Base-by-base conservation (phyloP, 257 asterid genomes). In the Misopates orontium region DNA sequence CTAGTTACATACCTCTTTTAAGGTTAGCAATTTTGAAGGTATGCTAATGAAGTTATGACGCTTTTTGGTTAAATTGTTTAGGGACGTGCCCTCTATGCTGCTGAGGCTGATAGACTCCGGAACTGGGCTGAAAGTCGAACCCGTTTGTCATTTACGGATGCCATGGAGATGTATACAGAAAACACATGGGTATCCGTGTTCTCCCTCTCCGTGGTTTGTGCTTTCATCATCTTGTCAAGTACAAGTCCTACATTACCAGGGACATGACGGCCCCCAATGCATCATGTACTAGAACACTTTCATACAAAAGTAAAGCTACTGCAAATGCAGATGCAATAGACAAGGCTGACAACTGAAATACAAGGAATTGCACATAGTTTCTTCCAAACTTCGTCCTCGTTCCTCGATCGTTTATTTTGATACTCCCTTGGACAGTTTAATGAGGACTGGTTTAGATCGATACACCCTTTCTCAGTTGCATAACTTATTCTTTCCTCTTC, bases 91-190 rank as follows among this genome's bases (percentile, higher is more conserved):
- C 72, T 93, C 28, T 93, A 93, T 54, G 87, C 97, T 49, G 97
- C 99, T 39, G 99, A 93, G 84, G 99, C 99, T 39, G 99, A 93
- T 68, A 75, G 99, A 70, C 89, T 93, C 19, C 87, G 96, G 1
- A 90, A 93, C 85, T 93, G 99, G 99, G 97, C 99, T 21, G 99
- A 93, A 65, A 86, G 89, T 62, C 87, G 99, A 44, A 80, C 99
- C 40, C 91, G 96, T 22, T 76, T 93, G 51, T 90, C 99, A 17
- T 85, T 93, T 73, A 90, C 97, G 0, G 99, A 93, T 72, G 99
- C 99, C 54, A 90, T 93, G 90, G 97, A 93, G 78, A 93, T 83
- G 96, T 93, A 93, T 76, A 84, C 99, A 0, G 99, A 90, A 66
- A 84, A 83, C 72, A 93, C 99, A 10, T 93, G 99, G 99, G 78